Evolutionary conservation across 2,329 filamentous ascomycete genomes (phyloP).

Genomic region (Aspergillus sp.): DNA sequence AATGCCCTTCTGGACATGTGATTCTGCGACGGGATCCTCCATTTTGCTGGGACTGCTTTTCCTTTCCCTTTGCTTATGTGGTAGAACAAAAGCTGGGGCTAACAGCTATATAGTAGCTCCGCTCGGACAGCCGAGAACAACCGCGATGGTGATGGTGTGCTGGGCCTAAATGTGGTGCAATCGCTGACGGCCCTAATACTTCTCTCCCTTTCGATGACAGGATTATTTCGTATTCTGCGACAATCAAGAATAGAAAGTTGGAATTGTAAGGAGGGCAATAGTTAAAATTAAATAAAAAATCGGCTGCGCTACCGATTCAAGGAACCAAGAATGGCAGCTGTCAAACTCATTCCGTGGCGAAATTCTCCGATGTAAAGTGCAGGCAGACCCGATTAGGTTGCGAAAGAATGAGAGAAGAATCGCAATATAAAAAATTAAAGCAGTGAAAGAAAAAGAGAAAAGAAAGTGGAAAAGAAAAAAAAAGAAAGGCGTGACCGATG

Average conservation of each 20-base stretch:
- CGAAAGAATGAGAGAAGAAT: no score
- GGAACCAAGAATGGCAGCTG: not conserved
- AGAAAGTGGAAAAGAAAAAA: no score
- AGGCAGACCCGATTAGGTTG: no score
- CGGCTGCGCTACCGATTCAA: no score
- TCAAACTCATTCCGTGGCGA: no score
- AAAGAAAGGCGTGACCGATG: conserved; percentile 1
- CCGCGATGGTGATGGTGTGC: conserved; percentile 20
- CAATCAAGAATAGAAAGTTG: conserved; percentile 1
- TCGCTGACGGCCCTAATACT: conserved; percentile 1
- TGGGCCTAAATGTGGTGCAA: conserved; percentile 26
- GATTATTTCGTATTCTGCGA: not conserved
- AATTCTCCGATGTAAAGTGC: no score
- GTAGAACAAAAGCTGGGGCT: no score
- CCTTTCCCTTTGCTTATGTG: not conserved
- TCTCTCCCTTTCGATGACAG: not conserved
- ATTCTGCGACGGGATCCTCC: conserved; percentile 9
- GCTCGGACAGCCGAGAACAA: not conserved
- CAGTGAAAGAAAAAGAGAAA: no score
- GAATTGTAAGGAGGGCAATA: no score
- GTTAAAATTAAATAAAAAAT: not conserved
- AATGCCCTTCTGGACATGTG: conserved; percentile 12
- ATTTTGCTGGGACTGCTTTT: conserved; percentile 3
- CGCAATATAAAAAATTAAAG: no score
- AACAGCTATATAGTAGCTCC: conserved; percentile 2